These are phyloP conservation scores for Scenedesmus sp. DNA, from an alignment of 163 green algal species.

Conservation along the genomic window DNA sequence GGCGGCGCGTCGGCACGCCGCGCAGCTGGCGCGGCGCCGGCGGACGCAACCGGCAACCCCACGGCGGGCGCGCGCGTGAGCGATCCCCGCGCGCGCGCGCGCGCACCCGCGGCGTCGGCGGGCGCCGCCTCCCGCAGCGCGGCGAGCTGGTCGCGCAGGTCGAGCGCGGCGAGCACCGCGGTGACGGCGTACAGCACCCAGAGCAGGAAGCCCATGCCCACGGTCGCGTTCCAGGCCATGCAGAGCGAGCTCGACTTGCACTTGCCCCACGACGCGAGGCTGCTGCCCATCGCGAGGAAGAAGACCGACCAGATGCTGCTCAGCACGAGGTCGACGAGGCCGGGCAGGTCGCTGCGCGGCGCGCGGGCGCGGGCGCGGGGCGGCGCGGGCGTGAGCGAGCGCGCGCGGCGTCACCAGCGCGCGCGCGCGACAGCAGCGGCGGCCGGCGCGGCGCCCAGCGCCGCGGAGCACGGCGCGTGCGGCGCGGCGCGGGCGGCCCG, in stretches of 20 bases:
- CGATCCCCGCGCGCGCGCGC: too few species aligned
- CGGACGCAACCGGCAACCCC: too few species aligned
- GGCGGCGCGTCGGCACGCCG: too few species aligned
- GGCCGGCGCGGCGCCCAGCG: too few species aligned
- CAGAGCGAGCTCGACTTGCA: slow-evolving; percentile 29
- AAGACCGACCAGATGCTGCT: slow-evolving; percentile 33
- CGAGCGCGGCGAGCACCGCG: slow-evolving; percentile 28
- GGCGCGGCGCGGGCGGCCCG: too few species aligned
- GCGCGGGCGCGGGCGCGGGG: not conserved
- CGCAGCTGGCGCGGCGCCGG: too few species aligned
- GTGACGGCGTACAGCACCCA: slow-evolving; percentile 21
- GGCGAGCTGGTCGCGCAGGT: slow-evolving; percentile 26
- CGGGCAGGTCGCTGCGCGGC: slow-evolving; percentile 24
- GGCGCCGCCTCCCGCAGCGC: too few species aligned
- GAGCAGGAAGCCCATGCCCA: slow-evolving; percentile 27
- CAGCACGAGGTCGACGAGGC: slow-evolving; percentile 26
- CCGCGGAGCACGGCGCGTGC: too few species aligned
- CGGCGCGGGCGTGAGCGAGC: not conserved
- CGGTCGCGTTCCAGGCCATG: slow-evolving; percentile 25
- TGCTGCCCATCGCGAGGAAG: slow-evolving; percentile 11
- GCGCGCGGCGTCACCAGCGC: too few species aligned
- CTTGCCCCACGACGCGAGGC: slow-evolving; percentile 5
- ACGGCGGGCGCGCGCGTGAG: too few species aligned
- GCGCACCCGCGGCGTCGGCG: too few species aligned
- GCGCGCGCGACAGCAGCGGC: too few species aligned